Evolutionary conservation across 2,329 filamentous ascomycete species (phyloP), one percentile per base, ranked within the genome.

Genomic region (Aspergillus pseudoviridinutans): DNA sequence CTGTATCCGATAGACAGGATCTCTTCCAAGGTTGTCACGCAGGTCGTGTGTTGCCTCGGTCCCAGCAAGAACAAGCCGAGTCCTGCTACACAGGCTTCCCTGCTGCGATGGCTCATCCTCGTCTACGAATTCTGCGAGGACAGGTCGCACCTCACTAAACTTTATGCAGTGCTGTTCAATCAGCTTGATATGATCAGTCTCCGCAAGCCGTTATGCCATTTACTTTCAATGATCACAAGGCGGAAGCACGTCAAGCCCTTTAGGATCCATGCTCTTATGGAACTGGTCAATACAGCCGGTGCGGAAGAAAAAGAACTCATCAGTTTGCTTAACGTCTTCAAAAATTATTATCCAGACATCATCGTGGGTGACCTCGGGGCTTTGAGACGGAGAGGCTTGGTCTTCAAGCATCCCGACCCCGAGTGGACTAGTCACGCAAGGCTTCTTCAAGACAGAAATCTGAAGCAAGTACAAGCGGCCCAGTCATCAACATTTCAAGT

Each of bases 321-420:
- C 41, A 89, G 89, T 3, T 79, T 96, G 20, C 78, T 95, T 51
- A 84, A 88, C 55, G 85, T 93, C n/a, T 95, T 88, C 77, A 94
- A 94, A 70, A 91, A 93, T 70, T 95, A 93, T 73, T 95, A 93
- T 67, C 91, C 91, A 0, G 91, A 96, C 70, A 90, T 95, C 55
- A 90, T 95, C 58, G 83, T 93, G 14, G 89, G 88, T 24, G 87
- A 88, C 61, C 79, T 84, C 3, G 82, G 85, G 29, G 79, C 66
- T 22, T 61, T 68, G 41, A 70, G 67, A 24, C 66, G 68, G 60
- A 66, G 69, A 69, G 74, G 64, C 55, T 71, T 68, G 60, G 74
- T 65, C 51, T 71, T 68, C 61, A 71, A 88, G 80, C 87, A 90
- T 68, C 89, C 89, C n/a, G 88, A 93, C 69, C 78, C 79, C 3